A percentile compares a stretch with the other conserved stretches of the same genome.
Conservation (phyloP, 2,329 filamentous ascomycete species). For the Aspergillus sp. region DNA sequence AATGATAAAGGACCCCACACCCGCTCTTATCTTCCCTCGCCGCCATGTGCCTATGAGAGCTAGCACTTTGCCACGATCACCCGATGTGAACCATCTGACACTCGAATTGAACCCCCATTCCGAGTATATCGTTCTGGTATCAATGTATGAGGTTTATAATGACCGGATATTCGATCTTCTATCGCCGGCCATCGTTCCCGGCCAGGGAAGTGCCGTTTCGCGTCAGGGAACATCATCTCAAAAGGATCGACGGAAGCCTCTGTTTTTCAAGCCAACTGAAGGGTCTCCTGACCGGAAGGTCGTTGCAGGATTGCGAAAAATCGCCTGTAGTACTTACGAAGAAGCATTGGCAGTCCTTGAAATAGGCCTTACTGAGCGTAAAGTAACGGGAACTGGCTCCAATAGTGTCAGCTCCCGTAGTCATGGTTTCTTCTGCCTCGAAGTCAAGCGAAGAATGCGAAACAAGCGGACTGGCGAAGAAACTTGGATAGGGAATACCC, state of each 20-base stretch:
- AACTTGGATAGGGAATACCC: slow-evolving; percentile 71
- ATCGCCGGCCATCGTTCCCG: slow-evolving; percentile 53
- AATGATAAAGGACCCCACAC: slow-evolving; percentile 55
- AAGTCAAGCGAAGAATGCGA: slow-evolving; percentile 76
- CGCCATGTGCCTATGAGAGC: slow-evolving; percentile 65
- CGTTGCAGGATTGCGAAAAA: slow-evolving; percentile 85
- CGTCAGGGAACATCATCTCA: slow-evolving; percentile 49
- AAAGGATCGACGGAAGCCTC: slow-evolving; percentile 73
- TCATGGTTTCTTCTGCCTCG: slow-evolving; percentile 94
- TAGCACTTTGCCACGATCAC: slow-evolving; percentile 69
- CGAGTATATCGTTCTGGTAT: slow-evolving; percentile 85
- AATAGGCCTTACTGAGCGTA: slow-evolving; percentile 80
- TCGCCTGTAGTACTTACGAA: slow-evolving; percentile 76
- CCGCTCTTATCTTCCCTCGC: slow-evolving; percentile 57
- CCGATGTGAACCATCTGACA: slow-evolving; percentile 70
- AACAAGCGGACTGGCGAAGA: slow-evolving; percentile 53
- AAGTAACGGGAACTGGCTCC: slow-evolving; percentile 85
- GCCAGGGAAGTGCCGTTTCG: slow-evolving; percentile 38
- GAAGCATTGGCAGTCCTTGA: slow-evolving; percentile 90
- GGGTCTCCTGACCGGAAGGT: slow-evolving; percentile 87
- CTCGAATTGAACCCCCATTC: slow-evolving; percentile 66
- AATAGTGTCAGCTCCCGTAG: slow-evolving; percentile 91
- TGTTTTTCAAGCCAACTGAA: slow-evolving; percentile 92
- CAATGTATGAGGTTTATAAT: slow-evolving; percentile 99
- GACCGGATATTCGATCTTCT: slow-evolving; percentile 95